These are phyloP conservation scores for Clarireedia hainanense DNA, from an alignment of 2,329 filamentous ascomycete genomes.

Conservation along the genomic window DNA sequence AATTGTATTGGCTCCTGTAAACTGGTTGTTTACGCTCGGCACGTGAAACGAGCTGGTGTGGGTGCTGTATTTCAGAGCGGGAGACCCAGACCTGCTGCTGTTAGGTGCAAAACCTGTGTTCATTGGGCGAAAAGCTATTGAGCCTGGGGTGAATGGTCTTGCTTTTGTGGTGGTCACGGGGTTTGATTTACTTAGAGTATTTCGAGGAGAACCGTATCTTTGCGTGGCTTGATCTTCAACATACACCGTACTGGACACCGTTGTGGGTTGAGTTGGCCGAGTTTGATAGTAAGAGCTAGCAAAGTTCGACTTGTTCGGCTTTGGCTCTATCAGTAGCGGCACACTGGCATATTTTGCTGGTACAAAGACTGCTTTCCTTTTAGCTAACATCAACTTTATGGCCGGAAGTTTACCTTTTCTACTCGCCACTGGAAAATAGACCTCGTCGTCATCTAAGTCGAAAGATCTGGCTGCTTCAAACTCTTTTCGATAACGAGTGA, in stretches of 20 bases:
- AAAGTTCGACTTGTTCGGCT: background rate
- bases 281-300: background rate
- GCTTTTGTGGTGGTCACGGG: background rate
- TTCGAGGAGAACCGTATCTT: slow-evolving; percentile 1
- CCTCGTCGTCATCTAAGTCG: background rate
- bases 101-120: background rate
- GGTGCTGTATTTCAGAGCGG: slow-evolving; percentile 1
- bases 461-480: background rate
- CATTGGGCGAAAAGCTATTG: background rate
- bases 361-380: background rate
- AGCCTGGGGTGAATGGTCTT: slow-evolving; percentile 6
- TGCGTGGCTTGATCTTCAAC: background rate
- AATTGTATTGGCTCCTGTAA: slow-evolving; percentile 2
- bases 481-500: background rate
- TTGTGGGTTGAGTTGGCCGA: background rate
- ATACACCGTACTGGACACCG: background rate
- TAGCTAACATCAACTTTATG: background rate
- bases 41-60: background rate
- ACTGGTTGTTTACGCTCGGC: background rate
- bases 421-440: background rate
- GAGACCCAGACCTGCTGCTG: slow-evolving; percentile 1
- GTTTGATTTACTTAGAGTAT: background rate
- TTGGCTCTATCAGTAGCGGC: background rate
- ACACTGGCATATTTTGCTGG: background rate
- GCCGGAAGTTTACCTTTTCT: background rate